Conservation (phyloP, 176 grass and related monocot species). For the Raddia guianensis region DNA sequence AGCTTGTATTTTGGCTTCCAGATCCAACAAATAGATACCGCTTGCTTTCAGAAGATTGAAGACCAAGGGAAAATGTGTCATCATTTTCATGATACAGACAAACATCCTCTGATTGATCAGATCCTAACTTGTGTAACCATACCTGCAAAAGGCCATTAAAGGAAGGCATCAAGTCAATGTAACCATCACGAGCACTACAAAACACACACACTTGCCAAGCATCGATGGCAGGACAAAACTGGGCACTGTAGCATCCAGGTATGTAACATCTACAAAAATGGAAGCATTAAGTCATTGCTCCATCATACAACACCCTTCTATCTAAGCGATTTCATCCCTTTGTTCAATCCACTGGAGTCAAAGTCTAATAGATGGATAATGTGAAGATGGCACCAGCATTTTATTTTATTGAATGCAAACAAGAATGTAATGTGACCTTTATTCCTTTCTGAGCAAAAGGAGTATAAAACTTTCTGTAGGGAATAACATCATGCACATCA, state of each 20-base stretch:
- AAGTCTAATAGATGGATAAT: neutral
- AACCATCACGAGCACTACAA: neutral
- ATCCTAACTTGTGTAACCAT: constrained; percentile 74
- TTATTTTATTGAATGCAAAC: constrained; percentile 29
- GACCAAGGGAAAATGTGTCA: constrained; percentile 74
- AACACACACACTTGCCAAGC: neutral
- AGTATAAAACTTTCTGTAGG: neutral
- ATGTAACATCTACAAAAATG: neutral
- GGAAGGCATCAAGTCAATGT: constrained; percentile 28
- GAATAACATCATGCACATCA: neutral
- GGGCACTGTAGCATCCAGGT: neutral
- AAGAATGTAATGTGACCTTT: neutral
- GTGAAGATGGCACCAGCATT: neutral
- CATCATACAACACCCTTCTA: too few species aligned
- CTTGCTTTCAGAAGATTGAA: constrained; percentile 86
- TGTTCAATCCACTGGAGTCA: neutral
- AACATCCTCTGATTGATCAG: constrained; percentile 71
- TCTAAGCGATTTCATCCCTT: too few species aligned
- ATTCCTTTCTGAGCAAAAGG: neutral
- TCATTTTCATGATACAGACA: constrained; percentile 90
- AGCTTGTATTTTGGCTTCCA: constrained; percentile 86
- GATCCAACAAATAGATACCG: constrained; percentile 86
- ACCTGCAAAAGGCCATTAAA: constrained; percentile 56
- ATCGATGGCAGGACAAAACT: neutral
- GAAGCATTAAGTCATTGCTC: too few species aligned